Base-by-base conservation (phyloP, 495 filamentous ascomycete species). In the Podospora pseudoanserina region DNA sequence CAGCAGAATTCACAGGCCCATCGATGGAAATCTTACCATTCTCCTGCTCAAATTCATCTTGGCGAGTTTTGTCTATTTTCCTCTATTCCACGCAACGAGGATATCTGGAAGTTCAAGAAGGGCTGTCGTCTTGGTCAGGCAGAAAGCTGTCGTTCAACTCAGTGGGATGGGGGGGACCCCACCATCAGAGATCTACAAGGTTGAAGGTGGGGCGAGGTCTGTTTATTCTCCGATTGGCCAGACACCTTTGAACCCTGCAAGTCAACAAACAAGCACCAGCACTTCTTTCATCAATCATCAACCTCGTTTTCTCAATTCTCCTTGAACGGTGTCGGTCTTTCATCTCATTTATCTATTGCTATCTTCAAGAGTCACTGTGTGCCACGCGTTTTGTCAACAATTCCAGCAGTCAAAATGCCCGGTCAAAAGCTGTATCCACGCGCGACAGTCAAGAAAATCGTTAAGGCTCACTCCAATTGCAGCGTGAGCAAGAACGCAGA, bases 401-500 rank as follows among this genome's bases (percentile, higher is more conserved):
- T 16, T 49, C 39, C 39, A 49, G 39, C 13, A 53, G 44, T 13
- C 61, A 69, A 57, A 5, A 89, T 87, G 86, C 75, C 83, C 16
- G 78, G 81, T 20, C 85, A 92, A 74, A 93, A 92, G 75, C 86
- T 92, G 23, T 97, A 97, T 69, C 94, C 94, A 2, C 89, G 93
- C 53, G 88, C 87, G 4, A 93, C 92, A 0, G 84, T 97, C 67
- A 94, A 91, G 79, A 91, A 92, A 70, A 94, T 94, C 44, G 85
- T 97, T 69, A 96, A 96, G 81, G 93, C 93, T 32, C 92, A 96
- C 77, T 90, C 91, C 4, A 90, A 91, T 64, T 86, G 87, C 70
- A 89, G 84, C 65, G 78, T 96, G 69, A 91, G 89, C 82, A 94
- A 93, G 78, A 94, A 96, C 73, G 89, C 88, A 58, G 94, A 97